phyloP scores from a whole-genome alignment of 2,329 filamentous ascomycete genomes.

The Aspergillus pseudotamarii region DNA sequence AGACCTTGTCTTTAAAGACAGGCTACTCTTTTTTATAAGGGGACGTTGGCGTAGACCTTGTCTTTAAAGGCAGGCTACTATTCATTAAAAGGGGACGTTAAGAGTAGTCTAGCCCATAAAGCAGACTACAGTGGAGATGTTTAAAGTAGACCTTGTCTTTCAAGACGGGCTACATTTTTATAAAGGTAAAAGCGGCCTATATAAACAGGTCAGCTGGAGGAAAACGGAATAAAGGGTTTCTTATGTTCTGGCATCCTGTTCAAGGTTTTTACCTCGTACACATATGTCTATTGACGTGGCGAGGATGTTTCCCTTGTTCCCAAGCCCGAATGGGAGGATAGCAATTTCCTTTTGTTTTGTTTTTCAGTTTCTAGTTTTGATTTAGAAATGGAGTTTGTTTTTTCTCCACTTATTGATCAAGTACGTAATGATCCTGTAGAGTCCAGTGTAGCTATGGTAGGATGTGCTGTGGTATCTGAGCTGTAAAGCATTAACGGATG shows the following conservation, averaged over 20 bases:
- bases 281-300: neutral
- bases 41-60: too few relatives aligned
- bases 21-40: too few relatives aligned
- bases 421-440: too few relatives aligned
- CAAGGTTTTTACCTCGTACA: conserved; percentile 1
- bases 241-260: neutral
- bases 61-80: neutral
- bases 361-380: neutral
- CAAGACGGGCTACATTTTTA: neutral
- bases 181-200: neutral
- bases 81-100: neutral
- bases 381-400: neutral
- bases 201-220: neutral
- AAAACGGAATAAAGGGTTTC: neutral
- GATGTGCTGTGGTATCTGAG: too few relatives aligned
- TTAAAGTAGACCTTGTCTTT: neutral
- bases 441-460: too few relatives aligned
- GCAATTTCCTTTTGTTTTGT: neutral
- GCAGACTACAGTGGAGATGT: too few relatives aligned
- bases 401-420: neutral
- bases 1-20: too few relatives aligned
- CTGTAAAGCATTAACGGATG: too few relatives aligned
- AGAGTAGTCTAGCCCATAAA: too few relatives aligned
- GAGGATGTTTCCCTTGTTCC: conserved; percentile 3
- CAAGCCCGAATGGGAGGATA: neutral